Conservation (phyloP, 352 stramenopile species). For the Pythium phragmitis region DNA sequence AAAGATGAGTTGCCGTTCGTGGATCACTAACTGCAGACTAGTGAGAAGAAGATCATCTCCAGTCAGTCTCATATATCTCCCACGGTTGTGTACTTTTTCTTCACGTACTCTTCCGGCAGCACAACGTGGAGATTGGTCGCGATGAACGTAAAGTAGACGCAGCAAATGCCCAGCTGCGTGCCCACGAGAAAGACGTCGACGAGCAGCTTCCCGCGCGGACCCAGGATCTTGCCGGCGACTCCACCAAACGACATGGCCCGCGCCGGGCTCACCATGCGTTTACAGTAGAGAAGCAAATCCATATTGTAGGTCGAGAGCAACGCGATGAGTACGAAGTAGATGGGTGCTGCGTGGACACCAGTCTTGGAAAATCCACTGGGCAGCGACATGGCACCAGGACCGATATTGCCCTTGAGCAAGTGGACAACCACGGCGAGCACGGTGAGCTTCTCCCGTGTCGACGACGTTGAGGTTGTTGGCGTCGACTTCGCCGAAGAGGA, state of each 20-base stretch:
- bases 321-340: slow-evolving; percentile 64
- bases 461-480: not conserved
- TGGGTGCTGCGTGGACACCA: slow-evolving; percentile 54
- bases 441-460: slow-evolving; percentile 45
- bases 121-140: slow-evolving; percentile 81
- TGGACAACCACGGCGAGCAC: slow-evolving; percentile 60
- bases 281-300: slow-evolving; percentile 72
- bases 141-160: slow-evolving; percentile 85
- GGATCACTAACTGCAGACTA: slow-evolving; percentile 55
- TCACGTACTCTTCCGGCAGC: slow-evolving; percentile 47
- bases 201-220: slow-evolving; percentile 54
- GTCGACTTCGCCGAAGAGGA: not conserved
- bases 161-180: slow-evolving; percentile 80
- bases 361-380: slow-evolving; percentile 77
- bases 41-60: not conserved
- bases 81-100: not conserved
- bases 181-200: slow-evolving; percentile 81
- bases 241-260: slow-evolving; percentile 69
- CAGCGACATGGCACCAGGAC: slow-evolving; percentile 74
- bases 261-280: slow-evolving; percentile 53
- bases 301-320: slow-evolving; percentile 84
- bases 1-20: slow-evolving; percentile 78
- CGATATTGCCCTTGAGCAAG: slow-evolving; percentile 77
- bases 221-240: slow-evolving; percentile 62
- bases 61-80: not conserved